phyloP scores from a whole-genome alignment of 1,284 basidiomycete species.

The Jaminaea rosea region DNA sequence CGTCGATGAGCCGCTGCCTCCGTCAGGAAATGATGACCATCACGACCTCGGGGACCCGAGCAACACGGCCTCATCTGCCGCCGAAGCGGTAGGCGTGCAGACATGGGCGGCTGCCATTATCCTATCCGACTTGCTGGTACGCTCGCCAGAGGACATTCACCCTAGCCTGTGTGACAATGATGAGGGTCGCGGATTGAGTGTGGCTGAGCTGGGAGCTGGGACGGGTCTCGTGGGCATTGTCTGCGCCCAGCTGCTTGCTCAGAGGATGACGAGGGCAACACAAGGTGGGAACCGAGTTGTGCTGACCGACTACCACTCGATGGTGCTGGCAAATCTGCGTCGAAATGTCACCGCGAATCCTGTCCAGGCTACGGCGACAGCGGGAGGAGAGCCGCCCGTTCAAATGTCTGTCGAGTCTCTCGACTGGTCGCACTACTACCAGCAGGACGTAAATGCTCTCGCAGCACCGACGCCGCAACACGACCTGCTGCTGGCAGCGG shows the following conservation, averaged over 20 bases:
- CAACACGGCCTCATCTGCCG: not conserved
- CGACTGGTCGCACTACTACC: not conserved
- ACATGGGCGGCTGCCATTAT: not conserved
- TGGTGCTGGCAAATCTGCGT: not conserved
- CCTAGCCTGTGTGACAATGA: not conserved
- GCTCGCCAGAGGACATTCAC: not conserved
- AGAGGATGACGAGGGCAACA: not conserved
- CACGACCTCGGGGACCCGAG: no score
- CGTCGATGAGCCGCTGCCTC: not conserved
- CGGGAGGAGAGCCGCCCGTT: no score
- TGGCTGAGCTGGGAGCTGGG: not conserved
- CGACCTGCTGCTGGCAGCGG: not conserved
- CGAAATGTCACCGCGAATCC: not conserved
- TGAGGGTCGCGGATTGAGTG: not conserved
- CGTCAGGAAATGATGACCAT: no score
- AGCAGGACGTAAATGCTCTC: not conserved
- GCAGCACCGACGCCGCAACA: not conserved
- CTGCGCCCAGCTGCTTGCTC: not conserved
- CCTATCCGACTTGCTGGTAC: not conserved
- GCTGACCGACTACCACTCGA: not conserved
- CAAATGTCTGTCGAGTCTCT: no score
- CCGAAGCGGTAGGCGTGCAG: constrained; percentile 1
- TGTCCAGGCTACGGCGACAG: no score
- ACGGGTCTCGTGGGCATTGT: not conserved
- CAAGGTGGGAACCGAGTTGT: not conserved